Percentiles rank a stretch among this genome's conserved stretches.
Conservation (phyloP, 2,329 filamentous ascomycete species). For the Trichophyton mentagrophytes region DNA sequence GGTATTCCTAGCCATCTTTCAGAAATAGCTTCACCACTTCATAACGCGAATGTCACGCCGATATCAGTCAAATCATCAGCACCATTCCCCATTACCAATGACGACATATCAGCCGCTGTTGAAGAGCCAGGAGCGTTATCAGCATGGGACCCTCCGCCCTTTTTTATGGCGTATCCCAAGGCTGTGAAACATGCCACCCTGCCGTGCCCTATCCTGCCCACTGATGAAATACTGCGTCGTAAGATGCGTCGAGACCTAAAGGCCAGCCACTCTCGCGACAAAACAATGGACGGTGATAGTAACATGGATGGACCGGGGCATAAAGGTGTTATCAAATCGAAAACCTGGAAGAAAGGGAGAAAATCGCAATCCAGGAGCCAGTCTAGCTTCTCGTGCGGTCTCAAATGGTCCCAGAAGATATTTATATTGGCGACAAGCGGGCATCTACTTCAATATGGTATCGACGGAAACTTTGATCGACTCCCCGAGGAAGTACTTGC, state of each 20-base stretch:
- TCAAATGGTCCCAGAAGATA: conserved; percentile 34
- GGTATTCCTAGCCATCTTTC: neutral
- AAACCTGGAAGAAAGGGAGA: conserved; percentile 24
- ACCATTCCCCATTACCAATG: conserved; percentile 17
- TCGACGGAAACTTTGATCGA: conserved; percentile 33
- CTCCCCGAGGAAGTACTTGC: conserved; percentile 37
- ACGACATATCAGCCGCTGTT: conserved; percentile 16
- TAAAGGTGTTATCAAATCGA: conserved; percentile 18
- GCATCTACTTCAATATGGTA: conserved; percentile 35
- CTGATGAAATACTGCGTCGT: conserved; percentile 55
- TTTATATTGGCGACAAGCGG: conserved; percentile 34
- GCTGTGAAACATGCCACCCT: conserved; percentile 63
- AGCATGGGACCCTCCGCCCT: conserved; percentile 55
- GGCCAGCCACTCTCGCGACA: conserved; percentile 10
- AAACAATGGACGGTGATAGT: conserved; percentile 9
- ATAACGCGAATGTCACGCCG: neutral
- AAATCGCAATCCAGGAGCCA: conserved; percentile 24
- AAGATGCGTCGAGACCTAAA: conserved; percentile 22
- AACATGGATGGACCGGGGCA: conserved; percentile 12
- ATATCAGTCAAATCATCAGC: conserved; percentile 1
- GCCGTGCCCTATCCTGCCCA: conserved; percentile 52
- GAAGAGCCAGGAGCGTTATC: conserved; percentile 17
- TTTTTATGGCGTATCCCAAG: conserved; percentile 81
- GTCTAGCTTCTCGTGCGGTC: conserved; percentile 27
- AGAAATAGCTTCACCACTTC: neutral